Percentiles rank a stretch among this genome's conserved stretches.
Conservation (phyloP, 805 yeast genomes). For the Wickerhamiella parazyma region DNA sequence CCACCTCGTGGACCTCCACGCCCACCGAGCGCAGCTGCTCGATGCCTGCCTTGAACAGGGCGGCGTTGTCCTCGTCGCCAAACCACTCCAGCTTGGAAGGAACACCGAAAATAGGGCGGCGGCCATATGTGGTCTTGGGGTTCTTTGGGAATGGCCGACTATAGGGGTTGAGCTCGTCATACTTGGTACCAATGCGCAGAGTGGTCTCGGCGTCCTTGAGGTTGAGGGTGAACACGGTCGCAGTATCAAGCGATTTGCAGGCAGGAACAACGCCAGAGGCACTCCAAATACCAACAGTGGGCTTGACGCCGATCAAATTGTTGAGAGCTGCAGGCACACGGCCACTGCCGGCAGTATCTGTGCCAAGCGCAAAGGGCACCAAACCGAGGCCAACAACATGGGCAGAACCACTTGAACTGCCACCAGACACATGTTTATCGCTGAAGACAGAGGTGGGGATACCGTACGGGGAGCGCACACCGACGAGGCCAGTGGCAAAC, state of each 20-base stretch:
- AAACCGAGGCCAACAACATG: conserved; percentile 78
- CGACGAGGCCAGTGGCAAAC: conserved; percentile 95
- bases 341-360: conserved; percentile 97
- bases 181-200: conserved; percentile 56
- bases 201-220: conserved; percentile 71
- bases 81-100: conserved; percentile 57
- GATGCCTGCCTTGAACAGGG: conserved; percentile 50
- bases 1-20: conserved; percentile 47
- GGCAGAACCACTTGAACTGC: conserved; percentile 95
- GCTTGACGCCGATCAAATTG: conserved; percentile 84
- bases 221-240: conserved; percentile 68
- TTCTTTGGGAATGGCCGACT: conserved; percentile 61
- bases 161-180: conserved; percentile 66
- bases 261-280: conserved; percentile 94
- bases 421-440: conserved; percentile 74
- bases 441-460: conserved; percentile 70
- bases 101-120: conserved; percentile 55
- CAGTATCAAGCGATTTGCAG: conserved; percentile 87
- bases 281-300: conserved; percentile 78
- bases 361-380: conserved; percentile 81
- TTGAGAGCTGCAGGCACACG: conserved; percentile 94
- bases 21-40: conserved; percentile 38
- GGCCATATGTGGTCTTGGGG: conserved; percentile 46
- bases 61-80: conserved; percentile 68
- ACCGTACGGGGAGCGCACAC: conserved; percentile 92